Conservation (phyloP, 257 asterid genomes). For the Solanum pimpinellifolium region DNA sequence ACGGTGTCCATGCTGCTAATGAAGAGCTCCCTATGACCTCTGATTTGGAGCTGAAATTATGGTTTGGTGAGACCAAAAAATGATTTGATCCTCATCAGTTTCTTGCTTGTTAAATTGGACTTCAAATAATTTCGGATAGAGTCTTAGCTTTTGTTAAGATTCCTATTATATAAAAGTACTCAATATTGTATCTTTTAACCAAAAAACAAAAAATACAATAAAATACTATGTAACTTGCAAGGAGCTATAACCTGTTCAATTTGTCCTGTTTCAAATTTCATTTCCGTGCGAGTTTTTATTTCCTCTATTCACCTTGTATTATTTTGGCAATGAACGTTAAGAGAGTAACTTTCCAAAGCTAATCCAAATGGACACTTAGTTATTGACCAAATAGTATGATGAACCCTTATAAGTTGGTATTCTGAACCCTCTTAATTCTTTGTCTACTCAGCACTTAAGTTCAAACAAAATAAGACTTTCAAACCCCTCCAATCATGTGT, state of each 20-base stretch:
- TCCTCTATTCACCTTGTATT: too few species aligned
- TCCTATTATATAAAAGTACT: background rate
- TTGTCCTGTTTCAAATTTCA: background rate
- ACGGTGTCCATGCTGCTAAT: background rate
- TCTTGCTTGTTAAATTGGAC: background rate
- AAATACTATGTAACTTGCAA: background rate
- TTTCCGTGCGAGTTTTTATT: too few species aligned
- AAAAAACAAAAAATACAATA: background rate
- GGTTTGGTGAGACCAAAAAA: background rate
- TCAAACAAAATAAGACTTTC: too few species aligned
- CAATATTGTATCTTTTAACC: background rate
- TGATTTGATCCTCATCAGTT: conserved; percentile 1
- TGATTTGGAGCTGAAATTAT: background rate
- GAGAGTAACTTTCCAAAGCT: background rate
- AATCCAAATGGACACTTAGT: too few species aligned
- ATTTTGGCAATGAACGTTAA: too few species aligned
- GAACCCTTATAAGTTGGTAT: too few species aligned
- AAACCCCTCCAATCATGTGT: too few species aligned
- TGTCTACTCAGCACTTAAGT: too few species aligned
- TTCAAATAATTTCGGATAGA: background rate
- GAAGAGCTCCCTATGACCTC: background rate
- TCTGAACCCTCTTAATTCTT: too few species aligned
- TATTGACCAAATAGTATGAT: too few species aligned
- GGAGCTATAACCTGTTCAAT: background rate
- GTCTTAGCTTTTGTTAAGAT: background rate